These are phyloP conservation scores for Ostreobium quekettii DNA, from an alignment of 139 green algal species.

Conservation along the genomic window DNA sequence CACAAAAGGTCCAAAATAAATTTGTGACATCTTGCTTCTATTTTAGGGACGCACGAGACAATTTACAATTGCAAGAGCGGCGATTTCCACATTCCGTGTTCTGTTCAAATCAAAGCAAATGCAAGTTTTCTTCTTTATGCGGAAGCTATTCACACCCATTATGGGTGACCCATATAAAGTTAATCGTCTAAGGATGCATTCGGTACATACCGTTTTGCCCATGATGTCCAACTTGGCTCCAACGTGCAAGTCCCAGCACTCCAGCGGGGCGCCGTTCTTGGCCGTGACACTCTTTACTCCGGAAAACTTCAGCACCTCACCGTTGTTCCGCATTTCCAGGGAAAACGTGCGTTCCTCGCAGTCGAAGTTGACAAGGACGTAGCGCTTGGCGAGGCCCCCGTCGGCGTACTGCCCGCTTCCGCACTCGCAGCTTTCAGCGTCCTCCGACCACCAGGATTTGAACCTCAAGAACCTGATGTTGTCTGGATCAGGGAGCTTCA, in stretches of 20 bases:
- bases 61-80: no score
- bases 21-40: no score
- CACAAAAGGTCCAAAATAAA: no score
- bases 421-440: background rate
- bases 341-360: background rate
- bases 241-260: slow-evolving; percentile 1
- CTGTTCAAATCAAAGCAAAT: no score
- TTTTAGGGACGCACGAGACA: no score
- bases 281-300: background rate
- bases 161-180: no score
- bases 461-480: background rate
- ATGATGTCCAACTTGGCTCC: background rate
- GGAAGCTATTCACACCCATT: no score
- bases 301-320: background rate
- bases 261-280: background rate
- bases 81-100: no score
- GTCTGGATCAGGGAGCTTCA: background rate
- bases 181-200: no score
- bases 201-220: background rate
- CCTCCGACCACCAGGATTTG: background rate
- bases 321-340: background rate
- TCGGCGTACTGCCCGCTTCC: background rate
- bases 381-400: background rate
- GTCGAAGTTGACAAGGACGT: background rate
- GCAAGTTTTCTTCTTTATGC: no score